Conservation (phyloP, 2,329 filamentous ascomycete species). For the Diplodia corticola region DNA sequence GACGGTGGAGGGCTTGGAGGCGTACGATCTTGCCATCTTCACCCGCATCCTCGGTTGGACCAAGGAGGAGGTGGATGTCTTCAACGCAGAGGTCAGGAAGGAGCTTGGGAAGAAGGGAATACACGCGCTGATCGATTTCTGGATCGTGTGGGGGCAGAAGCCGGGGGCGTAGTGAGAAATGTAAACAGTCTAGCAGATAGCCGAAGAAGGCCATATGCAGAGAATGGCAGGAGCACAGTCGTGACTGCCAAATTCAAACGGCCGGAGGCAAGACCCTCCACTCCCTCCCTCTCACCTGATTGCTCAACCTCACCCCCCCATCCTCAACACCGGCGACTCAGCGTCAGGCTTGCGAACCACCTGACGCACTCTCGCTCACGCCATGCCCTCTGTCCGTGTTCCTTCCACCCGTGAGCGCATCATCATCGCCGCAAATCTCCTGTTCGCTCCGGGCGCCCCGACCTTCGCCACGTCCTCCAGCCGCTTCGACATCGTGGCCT, state of each 20-base stretch:
- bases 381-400: not conserved
- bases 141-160: not conserved
- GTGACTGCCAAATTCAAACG: not conserved
- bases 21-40: conserved; percentile 44
- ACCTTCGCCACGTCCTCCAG: not conserved
- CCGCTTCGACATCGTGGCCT: not conserved
- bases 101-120: conserved; percentile 27
- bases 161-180: not conserved
- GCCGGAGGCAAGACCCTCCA: not conserved
- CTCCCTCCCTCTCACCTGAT: not conserved
- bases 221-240: not conserved
- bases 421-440: not conserved
- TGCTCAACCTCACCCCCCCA: not conserved
- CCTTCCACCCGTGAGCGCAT: not conserved
- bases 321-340: not conserved
- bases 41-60: conserved; percentile 46
- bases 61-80: conserved; percentile 44
- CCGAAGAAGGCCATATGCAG: not conserved
- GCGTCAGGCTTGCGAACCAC: not conserved
- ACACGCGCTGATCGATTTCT: not conserved
- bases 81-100: conserved; percentile 31
- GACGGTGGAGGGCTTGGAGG: conserved; percentile 44
- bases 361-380: not conserved
- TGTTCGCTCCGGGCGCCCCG: not conserved
- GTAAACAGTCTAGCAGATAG: not conserved